Evolutionary conservation across 345 rosid species (phyloP), one percentile per base, ranked within the genome.

Genomic region (Anacardium occidentale): DNA sequence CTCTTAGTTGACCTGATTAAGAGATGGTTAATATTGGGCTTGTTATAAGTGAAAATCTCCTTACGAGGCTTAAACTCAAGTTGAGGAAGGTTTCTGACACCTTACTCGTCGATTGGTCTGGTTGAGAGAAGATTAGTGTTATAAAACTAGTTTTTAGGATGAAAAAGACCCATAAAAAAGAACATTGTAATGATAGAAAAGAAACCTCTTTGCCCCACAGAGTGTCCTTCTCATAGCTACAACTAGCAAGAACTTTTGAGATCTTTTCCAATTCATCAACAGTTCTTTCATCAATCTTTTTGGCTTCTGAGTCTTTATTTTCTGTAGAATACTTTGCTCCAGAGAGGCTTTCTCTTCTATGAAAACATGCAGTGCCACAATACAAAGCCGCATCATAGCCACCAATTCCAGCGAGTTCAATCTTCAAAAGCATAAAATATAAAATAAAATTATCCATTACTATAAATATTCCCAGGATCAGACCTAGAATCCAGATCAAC

Each of bases 151-250:
- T n/a, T n/a, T n/a, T n/a, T n/a, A n/a, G n/a, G n/a, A n/a, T n/a
- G n/a, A n/a, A n/a, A n/a, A n/a, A n/a, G n/a, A n/a, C n/a, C 8
- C 42, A 9, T 37, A 37, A 17, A 10, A 44, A 14, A 29, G 32
- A 72, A 12, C 18, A 68, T 9, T 17, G 18, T 4, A 58, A n/a
- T 37, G 42, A 37, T 37, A 37, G 42, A 37, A 69, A 53, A 48
- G 9, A 32, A 40, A 81, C 89, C 85, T 83, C 89, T 50, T 81
- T 74, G 11, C 89, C 89, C 89, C 89, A 86, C 24, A n/a, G 68
- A 53, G 81, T 79, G 29, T 56, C 71, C 21, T 78, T 29, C 55
- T 86, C 89, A 52, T 71, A 79, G 47, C 50, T 22, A 51, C 85
- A 77, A 51, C 75, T 72, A 45, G 83, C 81, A 56, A 83, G 71